These are phyloP conservation scores for Colletotrichum sublineola DNA, from an alignment of 2,329 filamentous ascomycete species.

Conservation along the genomic window DNA sequence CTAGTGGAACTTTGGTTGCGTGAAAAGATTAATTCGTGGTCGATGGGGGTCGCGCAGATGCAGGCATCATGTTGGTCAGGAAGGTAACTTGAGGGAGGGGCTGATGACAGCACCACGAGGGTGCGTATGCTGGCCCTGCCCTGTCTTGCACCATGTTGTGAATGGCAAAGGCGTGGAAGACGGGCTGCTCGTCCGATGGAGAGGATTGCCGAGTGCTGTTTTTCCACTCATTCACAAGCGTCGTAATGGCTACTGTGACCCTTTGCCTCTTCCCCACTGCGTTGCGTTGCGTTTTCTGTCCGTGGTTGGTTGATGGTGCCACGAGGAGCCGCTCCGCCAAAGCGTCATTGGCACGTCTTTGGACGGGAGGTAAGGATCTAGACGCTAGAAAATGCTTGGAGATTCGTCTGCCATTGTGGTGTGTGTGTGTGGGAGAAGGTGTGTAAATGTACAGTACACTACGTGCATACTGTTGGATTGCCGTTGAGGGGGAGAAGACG, in stretches of 20 bases:
- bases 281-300: neutral
- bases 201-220: conserved; percentile 1
- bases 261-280: conserved; percentile 29
- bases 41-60: conserved; percentile 4
- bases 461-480: too few species aligned
- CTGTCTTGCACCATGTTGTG: neutral
- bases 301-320: conserved; percentile 22
- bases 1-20: conserved; percentile 5
- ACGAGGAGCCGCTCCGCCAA: neutral
- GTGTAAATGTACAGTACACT: too few species aligned
- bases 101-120: conserved; percentile 15
- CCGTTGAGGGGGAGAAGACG: conserved; percentile 3
- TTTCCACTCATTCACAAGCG: conserved; percentile 20
- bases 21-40: conserved; percentile 11
- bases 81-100: conserved; percentile 18
- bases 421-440: conserved; percentile 19
- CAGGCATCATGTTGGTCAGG: conserved; percentile 25
- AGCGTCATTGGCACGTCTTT: conserved; percentile 35
- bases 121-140: conserved; percentile 4
- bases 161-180: neutral
- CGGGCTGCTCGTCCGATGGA: neutral
- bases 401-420: conserved; percentile 21
- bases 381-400: conserved; percentile 27
- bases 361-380: conserved; percentile 37
- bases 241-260: conserved; percentile 31